Evolutionary conservation across 371 early-diverging fungal species (phyloP).

Genomic region (Catenaria anguillulae): DNA sequence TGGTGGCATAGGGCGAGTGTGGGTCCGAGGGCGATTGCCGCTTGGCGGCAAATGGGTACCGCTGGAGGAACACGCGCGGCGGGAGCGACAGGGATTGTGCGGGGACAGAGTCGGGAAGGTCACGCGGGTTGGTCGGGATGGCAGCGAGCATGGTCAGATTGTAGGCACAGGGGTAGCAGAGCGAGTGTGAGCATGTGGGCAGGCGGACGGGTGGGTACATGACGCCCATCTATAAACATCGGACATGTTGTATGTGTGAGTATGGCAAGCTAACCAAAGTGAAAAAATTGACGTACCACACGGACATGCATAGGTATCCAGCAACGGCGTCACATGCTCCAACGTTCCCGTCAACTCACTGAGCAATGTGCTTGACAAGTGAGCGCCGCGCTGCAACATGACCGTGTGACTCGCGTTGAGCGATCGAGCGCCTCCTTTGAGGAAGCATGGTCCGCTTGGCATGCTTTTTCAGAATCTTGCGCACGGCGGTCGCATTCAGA

Average conservation of each 20-base stretch:
- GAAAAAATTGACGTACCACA: background rate
- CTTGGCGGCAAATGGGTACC: background rate
- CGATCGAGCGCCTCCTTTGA: too few relatives aligned
- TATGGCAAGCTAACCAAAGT: too few relatives aligned
- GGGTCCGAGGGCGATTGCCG: too few relatives aligned
- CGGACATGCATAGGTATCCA: conserved; percentile 8
- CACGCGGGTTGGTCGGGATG: background rate
- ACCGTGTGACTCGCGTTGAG: background rate
- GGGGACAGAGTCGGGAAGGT: background rate
- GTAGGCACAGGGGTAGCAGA: conserved; percentile 2
- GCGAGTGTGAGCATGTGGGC: background rate
- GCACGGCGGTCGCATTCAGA: conserved; percentile 10
- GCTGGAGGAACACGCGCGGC: background rate
- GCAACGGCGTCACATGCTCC: conserved; percentile 1
- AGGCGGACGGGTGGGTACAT: background rate
- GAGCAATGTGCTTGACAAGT: background rate
- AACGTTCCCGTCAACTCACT: background rate
- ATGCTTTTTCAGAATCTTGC: conserved; percentile 12
- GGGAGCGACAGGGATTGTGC: background rate
- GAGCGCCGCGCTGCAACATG: background rate
- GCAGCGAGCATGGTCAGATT: background rate
- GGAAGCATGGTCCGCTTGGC: conserved; percentile 11
- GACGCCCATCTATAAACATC: background rate
- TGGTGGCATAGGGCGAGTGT: background rate
- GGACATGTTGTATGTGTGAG: too few relatives aligned